A percentile compares a stretch with the other conserved stretches of the same genome.
Conservation (phyloP, 371 early-diverging fungal species). For the Aphelidium insulamus region DNA sequence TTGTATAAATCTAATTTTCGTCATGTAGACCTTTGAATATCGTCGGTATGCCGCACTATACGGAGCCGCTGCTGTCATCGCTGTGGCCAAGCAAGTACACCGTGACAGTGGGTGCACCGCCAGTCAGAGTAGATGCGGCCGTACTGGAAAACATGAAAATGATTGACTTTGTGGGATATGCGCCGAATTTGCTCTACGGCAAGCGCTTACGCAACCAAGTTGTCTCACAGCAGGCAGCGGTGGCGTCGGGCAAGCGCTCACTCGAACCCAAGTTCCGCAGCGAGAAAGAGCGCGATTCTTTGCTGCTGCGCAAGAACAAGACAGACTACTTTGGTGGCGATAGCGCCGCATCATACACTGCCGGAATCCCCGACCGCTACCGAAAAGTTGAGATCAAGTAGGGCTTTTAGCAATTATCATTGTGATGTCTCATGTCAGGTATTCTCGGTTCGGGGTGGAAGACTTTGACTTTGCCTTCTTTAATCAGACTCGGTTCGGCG, state of each 20-base stretch:
- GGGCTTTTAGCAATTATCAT: constrained; percentile 6
- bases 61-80: constrained; percentile 40
- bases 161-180: constrained; percentile 77
- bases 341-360: constrained; percentile 6
- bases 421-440: too few relatives aligned
- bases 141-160: constrained; percentile 52
- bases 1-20: constrained; percentile 1
- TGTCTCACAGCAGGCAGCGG: constrained; percentile 14
- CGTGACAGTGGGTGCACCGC: constrained; percentile 39
- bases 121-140: constrained; percentile 41
- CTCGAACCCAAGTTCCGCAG: constrained; percentile 14
- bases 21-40: constrained; percentile 35
- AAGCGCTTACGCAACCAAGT: constrained; percentile 51
- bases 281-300: too few relatives aligned
- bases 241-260: constrained; percentile 6
- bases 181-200: constrained; percentile 62
- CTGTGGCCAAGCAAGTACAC: constrained; percentile 32
- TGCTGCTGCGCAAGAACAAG: too few relatives aligned
- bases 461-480: constrained; percentile 92
- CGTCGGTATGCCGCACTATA: constrained; percentile 59
- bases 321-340: not conserved
- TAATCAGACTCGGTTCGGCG: constrained; percentile 61
- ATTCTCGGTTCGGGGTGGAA: constrained; percentile 67
- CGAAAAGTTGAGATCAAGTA: constrained; percentile 61
- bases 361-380: constrained; percentile 38